Base-by-base conservation (phyloP, 768 basidiomycete genomes). In the Pleurotus ostreatus region DNA sequence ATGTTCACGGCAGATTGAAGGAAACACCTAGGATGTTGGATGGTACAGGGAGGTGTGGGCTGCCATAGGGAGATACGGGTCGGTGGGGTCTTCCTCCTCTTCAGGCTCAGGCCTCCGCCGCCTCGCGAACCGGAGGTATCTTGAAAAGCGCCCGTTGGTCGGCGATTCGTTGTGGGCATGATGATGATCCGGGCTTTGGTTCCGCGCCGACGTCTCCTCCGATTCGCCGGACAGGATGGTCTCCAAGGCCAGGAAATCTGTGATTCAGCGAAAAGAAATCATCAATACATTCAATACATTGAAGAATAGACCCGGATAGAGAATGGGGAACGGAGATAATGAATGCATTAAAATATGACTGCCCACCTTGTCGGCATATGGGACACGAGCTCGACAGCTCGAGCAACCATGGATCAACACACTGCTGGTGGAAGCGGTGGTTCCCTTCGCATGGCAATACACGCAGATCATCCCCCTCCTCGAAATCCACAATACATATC, bases 401-500 rank as follows among this genome's bases (percentile, higher is more conserved):
- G 46, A 98, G 76, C 41, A 98, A 73, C 95, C 95, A 96, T 34
- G 88, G 92, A 70, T 96, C 94, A 55, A 96, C 94, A 66, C 94
- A 97, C 39, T 75, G 72, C 64, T 89, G 86, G 65, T 98, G 95
- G 74, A 96, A 98, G 57, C 82, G 78, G 66, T 98, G 95, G 60
- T 90, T 85, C 46, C 89, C 89, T 65, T 94, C 91, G 70, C 95
- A 98, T 1, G 94, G 95, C 47, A 98, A 71, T 40, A 96, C 80
- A 20, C 95, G 85, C 12, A 97, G 71, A 67, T 96, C 92, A 63
- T 98, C 95, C 1, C 94, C 95, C 59, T 91, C 88, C 68, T 94
- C 90, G 63, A 98, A 98, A 62, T 96, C 94, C 45, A 92, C 78
- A 57, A 98, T 88, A 69, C 95, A 98, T 59, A 98, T 98, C 4